These are phyloP conservation scores for Syncephalastrum monosporum DNA, from an alignment of 371 early-diverging fungal species.

Conservation along the genomic window DNA sequence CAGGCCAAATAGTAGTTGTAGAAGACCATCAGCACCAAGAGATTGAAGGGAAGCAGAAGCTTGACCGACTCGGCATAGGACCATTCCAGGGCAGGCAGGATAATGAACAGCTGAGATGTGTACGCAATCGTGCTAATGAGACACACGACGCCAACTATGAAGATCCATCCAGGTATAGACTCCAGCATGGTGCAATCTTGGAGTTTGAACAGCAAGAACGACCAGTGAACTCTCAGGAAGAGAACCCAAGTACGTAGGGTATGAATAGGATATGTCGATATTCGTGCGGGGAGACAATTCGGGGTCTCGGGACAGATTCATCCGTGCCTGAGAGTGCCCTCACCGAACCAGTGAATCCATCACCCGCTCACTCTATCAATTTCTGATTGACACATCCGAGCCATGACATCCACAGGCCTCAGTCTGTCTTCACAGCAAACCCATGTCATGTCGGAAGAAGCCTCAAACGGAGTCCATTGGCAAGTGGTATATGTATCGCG, in stretches of 20 bases:
- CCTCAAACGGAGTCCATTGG: background rate
- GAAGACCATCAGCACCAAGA: constrained; percentile 64
- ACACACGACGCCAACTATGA: constrained; percentile 37
- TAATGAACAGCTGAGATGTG: constrained; percentile 40
- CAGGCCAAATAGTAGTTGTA: constrained; percentile 83
- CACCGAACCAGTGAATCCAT: no score
- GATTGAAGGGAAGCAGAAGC: constrained; percentile 63
- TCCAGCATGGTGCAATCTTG: constrained; percentile 28
- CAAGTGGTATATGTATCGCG: background rate
- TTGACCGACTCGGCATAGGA: constrained; percentile 18
- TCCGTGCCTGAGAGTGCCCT: no score
- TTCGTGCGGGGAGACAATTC: background rate
- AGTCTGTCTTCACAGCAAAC: no score
- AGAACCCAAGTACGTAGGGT: background rate
- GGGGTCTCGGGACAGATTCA: no score
- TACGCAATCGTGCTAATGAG: constrained; percentile 43
- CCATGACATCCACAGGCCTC: no score
- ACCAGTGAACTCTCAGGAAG: background rate
- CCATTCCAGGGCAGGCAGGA: constrained; percentile 31
- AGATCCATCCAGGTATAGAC: constrained; percentile 41
- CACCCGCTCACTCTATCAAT: no score
- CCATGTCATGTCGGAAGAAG: background rate
- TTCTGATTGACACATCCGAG: no score
- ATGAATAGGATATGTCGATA: background rate
- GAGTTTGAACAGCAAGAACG: no score